phyloP scores from a whole-genome alignment of 345 rosid genomes.

The Rubroshorea leprosula region DNA sequence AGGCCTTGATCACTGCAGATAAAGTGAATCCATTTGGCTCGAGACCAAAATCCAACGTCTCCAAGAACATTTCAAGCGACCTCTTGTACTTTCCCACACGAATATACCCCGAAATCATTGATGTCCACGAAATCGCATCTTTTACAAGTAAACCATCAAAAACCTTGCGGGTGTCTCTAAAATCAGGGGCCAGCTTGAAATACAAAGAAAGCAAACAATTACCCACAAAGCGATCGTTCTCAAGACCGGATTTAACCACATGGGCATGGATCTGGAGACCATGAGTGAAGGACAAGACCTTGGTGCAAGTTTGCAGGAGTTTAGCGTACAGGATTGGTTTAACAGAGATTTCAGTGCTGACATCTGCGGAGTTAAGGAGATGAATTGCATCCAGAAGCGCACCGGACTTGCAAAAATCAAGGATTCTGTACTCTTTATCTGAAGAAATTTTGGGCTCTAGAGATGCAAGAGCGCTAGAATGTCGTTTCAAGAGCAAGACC shows the following conservation, averaged over 20 bases:
- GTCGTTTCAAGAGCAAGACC: slow-evolving; percentile 29
- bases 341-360: slow-evolving; percentile 15
- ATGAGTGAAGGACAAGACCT: slow-evolving; percentile 40
- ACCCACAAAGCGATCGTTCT: slow-evolving; percentile 61
- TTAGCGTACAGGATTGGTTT: slow-evolving; percentile 60
- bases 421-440: slow-evolving; percentile 31
- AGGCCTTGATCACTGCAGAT: slow-evolving; percentile 73
- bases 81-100: slow-evolving; percentile 36
- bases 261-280: slow-evolving; percentile 78
- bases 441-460: slow-evolving; percentile 11
- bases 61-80: slow-evolving; percentile 53
- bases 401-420: slow-evolving; percentile 50
- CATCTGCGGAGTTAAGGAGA: slow-evolving; percentile 42
- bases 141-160: slow-evolving; percentile 54
- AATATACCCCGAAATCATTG: slow-evolving; percentile 74
- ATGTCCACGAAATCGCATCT: slow-evolving; percentile 82
- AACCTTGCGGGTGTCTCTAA: slow-evolving; percentile 52
- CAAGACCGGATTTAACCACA: slow-evolving; percentile 76
- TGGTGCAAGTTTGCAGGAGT: slow-evolving; percentile 67
- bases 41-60: slow-evolving; percentile 60
- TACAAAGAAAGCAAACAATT: slow-evolving; percentile 77
- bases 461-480: slow-evolving; percentile 30
- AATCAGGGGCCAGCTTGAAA: slow-evolving; percentile 56
- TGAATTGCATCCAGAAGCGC: slow-evolving; percentile 44
- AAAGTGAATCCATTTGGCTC: slow-evolving; percentile 72